Evolutionary conservation across 768 basidiomycete species (phyloP).

Genomic region (Nidularia sp.): DNA sequence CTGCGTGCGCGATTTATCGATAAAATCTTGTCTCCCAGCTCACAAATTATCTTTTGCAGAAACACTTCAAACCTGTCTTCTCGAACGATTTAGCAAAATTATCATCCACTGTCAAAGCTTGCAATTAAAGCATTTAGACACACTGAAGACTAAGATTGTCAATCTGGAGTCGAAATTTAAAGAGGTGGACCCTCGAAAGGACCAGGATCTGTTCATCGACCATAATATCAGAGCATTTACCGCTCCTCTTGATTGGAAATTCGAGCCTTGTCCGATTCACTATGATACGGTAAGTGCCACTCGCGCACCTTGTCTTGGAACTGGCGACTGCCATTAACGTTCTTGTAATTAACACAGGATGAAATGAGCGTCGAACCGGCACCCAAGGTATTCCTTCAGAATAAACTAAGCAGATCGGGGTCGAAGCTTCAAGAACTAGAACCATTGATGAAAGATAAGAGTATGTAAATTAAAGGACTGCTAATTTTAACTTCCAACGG

Average conservation of each 20-base stretch:
- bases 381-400: slow-evolving; percentile 79
- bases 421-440: slow-evolving; percentile 60
- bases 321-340: slow-evolving; percentile 2
- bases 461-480: slow-evolving; percentile 32
- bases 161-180: slow-evolving; percentile 43
- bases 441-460: slow-evolving; percentile 55
- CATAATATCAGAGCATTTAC: slow-evolving; percentile 66
- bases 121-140: slow-evolving; percentile 55
- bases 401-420: slow-evolving; percentile 59
- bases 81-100: slow-evolving; percentile 49
- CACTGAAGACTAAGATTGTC: slow-evolving; percentile 45
- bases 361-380: slow-evolving; percentile 62
- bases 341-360: slow-evolving; percentile 27
- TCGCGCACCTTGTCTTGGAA: not conserved
- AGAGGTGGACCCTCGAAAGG: slow-evolving; percentile 50
- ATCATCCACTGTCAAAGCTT: slow-evolving; percentile 57
- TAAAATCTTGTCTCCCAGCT: not conserved
- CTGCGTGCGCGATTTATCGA: slow-evolving; percentile 48
- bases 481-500: slow-evolving; percentile 4
- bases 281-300: slow-evolving; percentile 65
- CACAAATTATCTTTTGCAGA: slow-evolving; percentile 35
- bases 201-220: slow-evolving; percentile 70
- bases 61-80: slow-evolving; percentile 62
- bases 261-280: slow-evolving; percentile 69
- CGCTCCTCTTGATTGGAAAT: slow-evolving; percentile 62